These are phyloP conservation scores for Pyrus bretschneideri DNA, from an alignment of 306 rosid species.

Conservation along the genomic window DNA sequence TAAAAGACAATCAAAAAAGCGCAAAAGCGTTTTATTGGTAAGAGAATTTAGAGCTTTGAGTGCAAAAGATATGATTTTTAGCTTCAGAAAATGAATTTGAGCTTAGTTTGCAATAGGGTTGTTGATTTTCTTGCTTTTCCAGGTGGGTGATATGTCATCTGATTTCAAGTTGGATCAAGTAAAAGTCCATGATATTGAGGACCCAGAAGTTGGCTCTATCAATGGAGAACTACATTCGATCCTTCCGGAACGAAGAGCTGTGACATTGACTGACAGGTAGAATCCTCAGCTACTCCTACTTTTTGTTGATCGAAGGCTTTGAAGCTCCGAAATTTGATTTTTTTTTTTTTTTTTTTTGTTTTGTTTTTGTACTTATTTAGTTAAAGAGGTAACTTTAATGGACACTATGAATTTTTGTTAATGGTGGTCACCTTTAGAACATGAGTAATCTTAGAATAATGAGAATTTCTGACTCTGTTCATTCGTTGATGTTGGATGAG, in stretches of 20 bases:
- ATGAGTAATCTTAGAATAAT: too few species aligned
- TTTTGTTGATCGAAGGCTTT: not conserved
- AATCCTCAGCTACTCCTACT: constrained; percentile 3
- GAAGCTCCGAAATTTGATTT: not conserved
- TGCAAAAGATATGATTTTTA: not conserved
- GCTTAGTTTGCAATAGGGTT: not conserved
- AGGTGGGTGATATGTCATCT: constrained; percentile 43
- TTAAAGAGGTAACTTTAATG: not conserved
- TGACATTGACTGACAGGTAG: constrained; percentile 48
- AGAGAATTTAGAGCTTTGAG: not conserved
- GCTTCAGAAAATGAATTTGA: not conserved
- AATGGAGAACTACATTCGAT: constrained; percentile 25
- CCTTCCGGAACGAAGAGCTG: constrained; percentile 51
- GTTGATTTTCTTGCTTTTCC: not conserved
- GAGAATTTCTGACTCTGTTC: too few species aligned
- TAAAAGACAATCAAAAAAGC: not conserved
- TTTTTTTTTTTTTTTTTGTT: not conserved
- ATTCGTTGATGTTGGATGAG: too few species aligned
- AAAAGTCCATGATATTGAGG: constrained; percentile 37
- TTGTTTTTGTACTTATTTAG: not conserved
- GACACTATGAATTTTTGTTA: not conserved
- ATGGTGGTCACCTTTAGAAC: not conserved
- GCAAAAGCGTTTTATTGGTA: not conserved
- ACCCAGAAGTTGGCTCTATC: constrained; percentile 25
- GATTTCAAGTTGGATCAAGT: constrained; percentile 45